Evolutionary conservation across 345 rosid species (phyloP).

Genomic region (Aquilaria yunnanensis): DNA sequence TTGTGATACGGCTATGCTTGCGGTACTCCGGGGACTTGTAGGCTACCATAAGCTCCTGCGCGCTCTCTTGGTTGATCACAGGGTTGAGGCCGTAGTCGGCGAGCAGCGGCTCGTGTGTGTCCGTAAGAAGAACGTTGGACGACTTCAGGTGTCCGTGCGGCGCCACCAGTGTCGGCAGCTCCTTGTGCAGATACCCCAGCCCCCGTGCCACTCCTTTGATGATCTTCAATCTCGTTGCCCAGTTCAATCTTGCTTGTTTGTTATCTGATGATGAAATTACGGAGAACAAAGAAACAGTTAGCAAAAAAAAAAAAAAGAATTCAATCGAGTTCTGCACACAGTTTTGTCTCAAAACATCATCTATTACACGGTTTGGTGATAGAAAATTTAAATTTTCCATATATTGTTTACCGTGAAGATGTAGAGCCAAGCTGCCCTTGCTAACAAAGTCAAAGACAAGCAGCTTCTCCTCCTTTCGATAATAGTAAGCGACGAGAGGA

Average conservation of each 20-base stretch:
- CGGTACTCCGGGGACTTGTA: constrained; percentile 83
- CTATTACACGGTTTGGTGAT: background rate
- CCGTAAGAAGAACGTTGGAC: constrained; percentile 60
- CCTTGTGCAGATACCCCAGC: constrained; percentile 51
- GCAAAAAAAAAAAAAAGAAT: background rate
- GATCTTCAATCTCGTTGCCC: constrained; percentile 67
- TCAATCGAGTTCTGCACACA: background rate
- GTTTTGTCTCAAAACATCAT: background rate
- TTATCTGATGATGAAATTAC: constrained; percentile 40
- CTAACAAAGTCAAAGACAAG: constrained; percentile 47
- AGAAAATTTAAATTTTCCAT: constrained; percentile 7
- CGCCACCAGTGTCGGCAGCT: constrained; percentile 61
- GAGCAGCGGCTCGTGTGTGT: constrained; percentile 53
- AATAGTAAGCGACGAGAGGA: constrained; percentile 78
- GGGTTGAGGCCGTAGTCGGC: constrained; percentile 71
- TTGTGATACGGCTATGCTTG: constrained; percentile 55
- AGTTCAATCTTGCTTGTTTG: constrained; percentile 44
- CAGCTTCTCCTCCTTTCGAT: constrained; percentile 85
- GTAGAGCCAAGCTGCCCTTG: constrained; percentile 72
- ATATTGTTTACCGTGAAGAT: constrained; percentile 56
- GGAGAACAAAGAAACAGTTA: constrained; percentile 10
- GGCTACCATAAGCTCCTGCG: constrained; percentile 78
- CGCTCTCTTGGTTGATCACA: constrained; percentile 67
- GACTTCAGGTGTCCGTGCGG: constrained; percentile 96
- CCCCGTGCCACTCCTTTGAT: constrained; percentile 75